Evolutionary conservation across 805 yeast genomes (phyloP).

Genomic region (Wickerhamomyces kurtzmanii): DNA sequence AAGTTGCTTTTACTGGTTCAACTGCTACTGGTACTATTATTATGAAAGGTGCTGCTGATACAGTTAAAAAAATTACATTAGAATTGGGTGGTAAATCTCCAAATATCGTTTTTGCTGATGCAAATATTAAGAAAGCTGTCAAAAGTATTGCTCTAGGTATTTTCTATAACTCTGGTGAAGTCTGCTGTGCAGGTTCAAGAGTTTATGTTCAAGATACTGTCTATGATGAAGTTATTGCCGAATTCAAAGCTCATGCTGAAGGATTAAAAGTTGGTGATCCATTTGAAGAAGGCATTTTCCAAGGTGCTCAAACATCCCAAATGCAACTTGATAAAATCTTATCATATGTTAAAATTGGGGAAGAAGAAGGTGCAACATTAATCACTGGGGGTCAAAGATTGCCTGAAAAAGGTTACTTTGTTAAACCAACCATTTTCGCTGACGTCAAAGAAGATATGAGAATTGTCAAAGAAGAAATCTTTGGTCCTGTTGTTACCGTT

Average conservation of each 20-base stretch:
- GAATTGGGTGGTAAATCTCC: slow-evolving; percentile 98
- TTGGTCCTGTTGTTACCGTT: slow-evolving; percentile 88
- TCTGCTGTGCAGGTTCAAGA: slow-evolving; percentile 93
- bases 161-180: slow-evolving; percentile 92
- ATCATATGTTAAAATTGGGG: slow-evolving; percentile 67
- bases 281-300: slow-evolving; percentile 65
- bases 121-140: slow-evolving; percentile 68
- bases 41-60: slow-evolving; percentile 71
- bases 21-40: slow-evolving; percentile 80
- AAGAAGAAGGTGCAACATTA: slow-evolving; percentile 73
- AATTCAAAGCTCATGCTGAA: slow-evolving; percentile 44
- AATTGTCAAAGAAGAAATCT: slow-evolving; percentile 70
- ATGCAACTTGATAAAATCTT: slow-evolving; percentile 72
- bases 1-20: slow-evolving; percentile 85
- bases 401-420: slow-evolving; percentile 54
- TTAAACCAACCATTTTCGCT: slow-evolving; percentile 68
- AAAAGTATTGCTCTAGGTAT: slow-evolving; percentile 73
- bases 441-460: slow-evolving; percentile 59
- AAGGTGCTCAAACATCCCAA: slow-evolving; percentile 89
- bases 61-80: slow-evolving; percentile 83
- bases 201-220: slow-evolving; percentile 78
- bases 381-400: slow-evolving; percentile 61
- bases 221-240: slow-evolving; percentile 66
- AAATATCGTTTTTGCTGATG: slow-evolving; percentile 79
- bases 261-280: slow-evolving; percentile 71